These are phyloP conservation scores for Fagus sylvatica DNA, from an alignment of 306 rosid species.

Conservation along the genomic window DNA sequence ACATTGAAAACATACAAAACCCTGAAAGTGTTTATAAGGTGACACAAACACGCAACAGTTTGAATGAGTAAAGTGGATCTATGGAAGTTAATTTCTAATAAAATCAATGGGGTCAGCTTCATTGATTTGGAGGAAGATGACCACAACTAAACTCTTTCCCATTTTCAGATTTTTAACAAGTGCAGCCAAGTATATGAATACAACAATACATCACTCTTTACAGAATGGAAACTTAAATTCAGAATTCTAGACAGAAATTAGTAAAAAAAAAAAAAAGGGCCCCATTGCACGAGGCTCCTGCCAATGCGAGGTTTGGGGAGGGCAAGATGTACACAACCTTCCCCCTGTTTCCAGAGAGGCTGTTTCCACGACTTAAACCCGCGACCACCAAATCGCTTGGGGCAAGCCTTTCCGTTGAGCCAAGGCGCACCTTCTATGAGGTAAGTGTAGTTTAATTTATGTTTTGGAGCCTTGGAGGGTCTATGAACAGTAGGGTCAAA, in stretches of 20 bases:
- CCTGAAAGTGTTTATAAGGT: no score
- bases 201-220: not conserved
- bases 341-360: no score
- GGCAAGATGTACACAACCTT: not conserved
- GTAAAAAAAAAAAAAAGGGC: not conserved
- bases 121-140: no score
- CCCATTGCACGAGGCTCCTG: no score
- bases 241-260: not conserved
- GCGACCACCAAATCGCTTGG: no score
- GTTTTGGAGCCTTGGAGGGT: constrained; percentile 76
- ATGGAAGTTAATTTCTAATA: no score
- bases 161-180: not conserved
- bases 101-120: not conserved
- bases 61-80: no score
- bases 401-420: no score
- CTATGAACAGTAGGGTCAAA: constrained; percentile 69
- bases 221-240: not conserved
- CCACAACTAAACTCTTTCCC: not conserved
- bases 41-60: no score
- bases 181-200: not conserved
- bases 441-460: constrained; percentile 41
- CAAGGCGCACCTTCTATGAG: not conserved
- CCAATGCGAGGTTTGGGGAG: no score
- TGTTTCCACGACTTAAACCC: no score
- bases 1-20: constrained; percentile 31